These are phyloP conservation scores for Kodamaea fukazawae DNA, from an alignment of 805 yeast genomes.

Conservation along the genomic window DNA sequence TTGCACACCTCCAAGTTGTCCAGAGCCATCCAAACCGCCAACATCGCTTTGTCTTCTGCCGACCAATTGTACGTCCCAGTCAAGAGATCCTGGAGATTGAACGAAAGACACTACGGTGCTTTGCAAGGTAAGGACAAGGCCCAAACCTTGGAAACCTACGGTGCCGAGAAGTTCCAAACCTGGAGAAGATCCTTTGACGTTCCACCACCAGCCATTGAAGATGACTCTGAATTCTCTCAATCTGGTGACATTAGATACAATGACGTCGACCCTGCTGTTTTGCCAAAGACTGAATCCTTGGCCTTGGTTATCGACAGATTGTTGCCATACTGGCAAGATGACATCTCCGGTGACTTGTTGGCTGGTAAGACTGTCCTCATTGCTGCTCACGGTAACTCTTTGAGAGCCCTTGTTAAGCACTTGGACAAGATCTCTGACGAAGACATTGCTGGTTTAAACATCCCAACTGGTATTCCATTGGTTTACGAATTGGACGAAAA, in stretches of 20 bases:
- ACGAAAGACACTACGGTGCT: slow-evolving; percentile 99
- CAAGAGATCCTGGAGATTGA: slow-evolving; percentile 94
- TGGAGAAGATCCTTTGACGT: slow-evolving; percentile 98
- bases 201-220: slow-evolving; percentile 89
- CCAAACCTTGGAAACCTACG: slow-evolving; percentile 80
- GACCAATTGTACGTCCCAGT: slow-evolving; percentile 91
- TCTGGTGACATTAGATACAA: slow-evolving; percentile 80
- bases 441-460: slow-evolving; percentile 91
- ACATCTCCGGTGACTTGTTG: slow-evolving; percentile 78
- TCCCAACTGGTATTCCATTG: slow-evolving; percentile 98
- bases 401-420: slow-evolving; percentile 94
- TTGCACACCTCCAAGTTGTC: slow-evolving; percentile 87
- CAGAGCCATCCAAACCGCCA: slow-evolving; percentile 96
- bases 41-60: slow-evolving; percentile 85
- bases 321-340: slow-evolving; percentile 96
- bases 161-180: slow-evolving; percentile 89
- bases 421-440: slow-evolving; percentile 89
- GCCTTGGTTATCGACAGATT: slow-evolving; percentile 93
- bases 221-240: slow-evolving; percentile 79
- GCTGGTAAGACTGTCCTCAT: slow-evolving; percentile 86
- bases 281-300: slow-evolving; percentile 94
- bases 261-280: slow-evolving; percentile 76
- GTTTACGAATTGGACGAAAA: slow-evolving; percentile 89
- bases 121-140: slow-evolving; percentile 98
- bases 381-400: slow-evolving; percentile 98